Evolutionary conservation across 345 rosid species (phyloP).

Genomic region (Eucalyptus pauciflora): DNA sequence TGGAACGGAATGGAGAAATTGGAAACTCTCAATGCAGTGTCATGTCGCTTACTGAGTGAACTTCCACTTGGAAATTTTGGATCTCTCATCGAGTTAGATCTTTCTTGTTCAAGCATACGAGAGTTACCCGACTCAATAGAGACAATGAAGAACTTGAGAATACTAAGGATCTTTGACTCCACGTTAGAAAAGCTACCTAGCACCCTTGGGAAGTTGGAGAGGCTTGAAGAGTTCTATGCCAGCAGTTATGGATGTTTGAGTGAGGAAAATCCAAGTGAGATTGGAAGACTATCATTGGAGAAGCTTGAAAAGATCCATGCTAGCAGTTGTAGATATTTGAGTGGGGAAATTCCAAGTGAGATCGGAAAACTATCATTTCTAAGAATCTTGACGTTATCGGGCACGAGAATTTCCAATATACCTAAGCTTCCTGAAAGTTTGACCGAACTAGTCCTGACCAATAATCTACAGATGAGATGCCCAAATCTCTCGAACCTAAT

Average conservation of each 20-base stretch:
- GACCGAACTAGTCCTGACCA: rapidly evolving
- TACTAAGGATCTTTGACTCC: background rate
- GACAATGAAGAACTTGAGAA: background rate
- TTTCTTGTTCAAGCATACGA: rapidly evolving
- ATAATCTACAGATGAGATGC: rapidly evolving
- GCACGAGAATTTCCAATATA: background rate
- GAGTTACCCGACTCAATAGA: background rate
- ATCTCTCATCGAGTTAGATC: no score
- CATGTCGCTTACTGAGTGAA: no score
- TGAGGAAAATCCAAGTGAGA: no score
- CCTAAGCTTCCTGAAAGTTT: background rate
- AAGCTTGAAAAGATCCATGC: background rate
- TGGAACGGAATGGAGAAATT: no score
- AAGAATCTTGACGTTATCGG: background rate
- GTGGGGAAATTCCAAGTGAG: background rate
- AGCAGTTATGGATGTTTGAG: no score
- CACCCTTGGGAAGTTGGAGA: background rate
- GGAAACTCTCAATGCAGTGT: no score
- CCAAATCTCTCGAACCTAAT: background rate
- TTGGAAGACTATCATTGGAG: no score
- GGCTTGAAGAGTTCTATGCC: background rate
- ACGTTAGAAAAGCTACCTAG: background rate
- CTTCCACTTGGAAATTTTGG: no score
- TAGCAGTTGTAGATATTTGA: background rate
- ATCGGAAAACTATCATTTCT: background rate